Evolutionary conservation across 192 early-diverging fungal genomes (phyloP), one percentile per base, ranked within the genome.

Genomic region (Linnemannia hyalina): DNA sequence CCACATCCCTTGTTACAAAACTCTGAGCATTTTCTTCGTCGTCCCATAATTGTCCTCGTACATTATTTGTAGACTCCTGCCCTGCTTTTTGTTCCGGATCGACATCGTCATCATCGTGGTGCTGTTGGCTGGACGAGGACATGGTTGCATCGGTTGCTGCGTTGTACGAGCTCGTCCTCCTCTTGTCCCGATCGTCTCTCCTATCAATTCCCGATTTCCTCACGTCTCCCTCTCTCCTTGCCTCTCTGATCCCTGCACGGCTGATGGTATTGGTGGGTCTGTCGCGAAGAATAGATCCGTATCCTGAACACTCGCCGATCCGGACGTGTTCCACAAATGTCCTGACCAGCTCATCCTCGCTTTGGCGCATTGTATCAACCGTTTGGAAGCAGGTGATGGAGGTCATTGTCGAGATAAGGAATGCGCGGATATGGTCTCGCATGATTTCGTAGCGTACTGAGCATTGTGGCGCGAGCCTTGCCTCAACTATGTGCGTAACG

Each of bases 241-340:
- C 11, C 10, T 29, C 60, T 32, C 22, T 57, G 22, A 22, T 54
- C 1, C 35, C 18, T 46, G 18, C 20, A 23, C 26, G 40, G 16
- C 18, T 52, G 49, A 5, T 52, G 26, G 18, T 46, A 22, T 46
- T 22, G n/a, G 26, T 16, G 15, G 15, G 5, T 29, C 41, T 71
- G 40, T 40, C 22, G 16, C 60, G 42, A 23, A 44, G 44, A 68
- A 76, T 77, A 55, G 68, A 73, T 22, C 42, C n/a, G 6, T 42
- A 73, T 54, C 71, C 81, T 36, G 75, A 69, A 42, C 82, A 69
- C 46, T 83, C 82, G 35, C 60, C 82, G 8, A 83, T 35, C 77
- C 76, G 74, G 38, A 83, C 70, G 11, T 52, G 76, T 20, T 83
- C 77, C 10, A 83, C 82, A 73, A 68, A 70, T 3, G 32, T 68